These are phyloP conservation scores for Wolfiporia cocos DNA, from an alignment of 1,284 basidiomycete species.

Conservation along the genomic window DNA sequence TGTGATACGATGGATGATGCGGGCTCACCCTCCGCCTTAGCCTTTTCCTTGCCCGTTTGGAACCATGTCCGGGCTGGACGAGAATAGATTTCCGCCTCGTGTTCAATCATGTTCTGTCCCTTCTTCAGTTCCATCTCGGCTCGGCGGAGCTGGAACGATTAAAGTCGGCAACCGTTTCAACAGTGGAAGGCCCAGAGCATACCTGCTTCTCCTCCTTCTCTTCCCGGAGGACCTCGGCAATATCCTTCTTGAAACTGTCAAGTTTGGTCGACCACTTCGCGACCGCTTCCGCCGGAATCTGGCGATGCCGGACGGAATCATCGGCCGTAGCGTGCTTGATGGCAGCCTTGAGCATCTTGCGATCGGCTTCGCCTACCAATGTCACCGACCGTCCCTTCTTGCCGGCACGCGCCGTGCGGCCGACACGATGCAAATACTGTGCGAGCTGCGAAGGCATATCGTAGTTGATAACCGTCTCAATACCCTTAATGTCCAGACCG, in stretches of 20 bases:
- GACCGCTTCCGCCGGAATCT: slow-evolving; percentile 80
- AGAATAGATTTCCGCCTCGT: slow-evolving; percentile 91
- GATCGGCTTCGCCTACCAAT: slow-evolving; percentile 92
- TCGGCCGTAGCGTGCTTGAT: slow-evolving; percentile 82
- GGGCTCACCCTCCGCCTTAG: slow-evolving; percentile 66
- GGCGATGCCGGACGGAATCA: slow-evolving; percentile 86
- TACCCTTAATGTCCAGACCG: slow-evolving; percentile 95
- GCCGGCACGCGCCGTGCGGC: slow-evolving; percentile 94
- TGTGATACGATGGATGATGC: no score
- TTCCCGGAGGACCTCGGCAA: slow-evolving; percentile 80
- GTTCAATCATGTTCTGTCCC: slow-evolving; percentile 94
- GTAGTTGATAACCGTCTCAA: slow-evolving; percentile 97
- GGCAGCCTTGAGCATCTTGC: slow-evolving; percentile 94
- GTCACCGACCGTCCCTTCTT: slow-evolving; percentile 93
- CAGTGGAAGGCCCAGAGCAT: slow-evolving; percentile 10
- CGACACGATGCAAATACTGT: slow-evolving; percentile 95
- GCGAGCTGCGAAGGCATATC: slow-evolving; percentile 95
- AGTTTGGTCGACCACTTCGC: slow-evolving; percentile 69
- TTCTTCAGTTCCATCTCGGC: slow-evolving; percentile 97
- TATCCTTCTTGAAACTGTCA: slow-evolving; percentile 71
- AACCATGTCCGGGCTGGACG: slow-evolving; percentile 98
- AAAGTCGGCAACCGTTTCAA: slow-evolving; percentile 7
- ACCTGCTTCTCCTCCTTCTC: slow-evolving; percentile 96
- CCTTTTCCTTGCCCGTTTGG: slow-evolving; percentile 85
- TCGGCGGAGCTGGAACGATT: slow-evolving; percentile 54